A percentile compares a stretch with the other conserved stretches of the same genome.
Conservation (phyloP, 768 basidiomycete species). For the Favolaschia claudopus region DNA sequence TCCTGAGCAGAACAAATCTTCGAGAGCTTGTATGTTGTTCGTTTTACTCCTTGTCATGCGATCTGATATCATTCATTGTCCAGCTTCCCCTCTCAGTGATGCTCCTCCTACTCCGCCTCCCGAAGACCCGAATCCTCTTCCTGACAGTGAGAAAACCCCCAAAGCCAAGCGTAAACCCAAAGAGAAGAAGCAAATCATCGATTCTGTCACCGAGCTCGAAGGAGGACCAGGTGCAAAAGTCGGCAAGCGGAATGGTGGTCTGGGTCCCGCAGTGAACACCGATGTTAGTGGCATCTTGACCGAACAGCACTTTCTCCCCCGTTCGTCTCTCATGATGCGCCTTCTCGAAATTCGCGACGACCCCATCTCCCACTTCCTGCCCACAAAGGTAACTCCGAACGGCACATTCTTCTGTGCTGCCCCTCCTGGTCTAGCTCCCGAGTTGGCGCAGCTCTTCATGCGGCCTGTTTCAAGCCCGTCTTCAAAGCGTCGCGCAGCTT, state of each 20-base stretch:
- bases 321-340: conserved; percentile 84
- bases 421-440: conserved; percentile 83
- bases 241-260: conserved; percentile 58
- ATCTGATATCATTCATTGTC: background rate
- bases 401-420: conserved; percentile 84
- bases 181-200: conserved; percentile 90
- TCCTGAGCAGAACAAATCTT: conserved; percentile 64
- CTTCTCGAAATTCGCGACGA: conserved; percentile 87
- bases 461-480: conserved; percentile 64
- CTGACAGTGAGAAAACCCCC: conserved; percentile 50
- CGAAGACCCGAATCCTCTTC: conserved; percentile 56
- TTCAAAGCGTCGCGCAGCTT: conserved; percentile 67
- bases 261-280: conserved; percentile 61
- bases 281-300: conserved; percentile 77
- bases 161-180: conserved; percentile 61
- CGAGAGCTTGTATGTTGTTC: conserved; percentile 69
- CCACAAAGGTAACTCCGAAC: conserved; percentile 75
- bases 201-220: conserved; percentile 85
- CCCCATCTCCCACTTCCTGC: conserved; percentile 85
- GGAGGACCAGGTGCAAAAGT: conserved; percentile 63
- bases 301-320: conserved; percentile 85
- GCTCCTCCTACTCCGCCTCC: conserved; percentile 82
- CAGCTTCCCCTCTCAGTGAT: conserved; percentile 81
- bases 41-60: background rate
- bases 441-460: conserved; percentile 85